A percentile compares a stretch with the other conserved stretches of the same genome.
Evolutionary conservation across 306 rosid species (phyloP).

Genomic region (Myrica gale): DNA sequence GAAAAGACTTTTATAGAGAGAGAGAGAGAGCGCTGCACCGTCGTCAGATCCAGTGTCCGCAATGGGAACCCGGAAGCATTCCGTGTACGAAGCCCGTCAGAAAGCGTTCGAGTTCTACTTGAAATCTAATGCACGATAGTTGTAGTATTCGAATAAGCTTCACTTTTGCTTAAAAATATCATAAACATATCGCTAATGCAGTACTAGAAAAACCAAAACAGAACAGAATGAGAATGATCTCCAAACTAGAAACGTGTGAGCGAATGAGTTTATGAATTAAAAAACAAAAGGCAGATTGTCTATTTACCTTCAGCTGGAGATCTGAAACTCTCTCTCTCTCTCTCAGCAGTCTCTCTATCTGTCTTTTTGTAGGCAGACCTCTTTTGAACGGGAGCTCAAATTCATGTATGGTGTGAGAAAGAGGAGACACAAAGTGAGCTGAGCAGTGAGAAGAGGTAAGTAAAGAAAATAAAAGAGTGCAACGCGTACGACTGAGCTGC

Average conservation of each 20-base stretch:
- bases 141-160: not conserved
- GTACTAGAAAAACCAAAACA: not conserved
- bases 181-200: not conserved
- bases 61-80: slow-evolving; percentile 6
- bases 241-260: not conserved
- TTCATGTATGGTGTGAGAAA: slow-evolving; percentile 13
- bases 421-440: slow-evolving; percentile 9
- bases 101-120: not conserved
- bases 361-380: slow-evolving; percentile 15
- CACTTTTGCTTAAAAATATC: not conserved
- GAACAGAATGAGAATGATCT: slow-evolving; percentile 7
- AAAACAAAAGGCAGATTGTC: not conserved
- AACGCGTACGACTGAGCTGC: no score
- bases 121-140: not conserved
- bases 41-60: slow-evolving; percentile 43
- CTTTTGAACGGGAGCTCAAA: slow-evolving; percentile 26
- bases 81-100: not conserved
- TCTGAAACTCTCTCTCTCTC: slow-evolving; percentile 34
- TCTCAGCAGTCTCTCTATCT: slow-evolving; percentile 13
- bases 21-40: slow-evolving; percentile 17
- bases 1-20: slow-evolving; percentile 23
- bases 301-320: slow-evolving; percentile 36
- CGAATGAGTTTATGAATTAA: not conserved
- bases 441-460: slow-evolving; percentile 14
- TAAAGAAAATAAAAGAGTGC: not conserved